A percentile compares a stretch with the other conserved stretches of the same genome.
Conservation (phyloP, 1,284 basidiomycete genomes). For the Austroboletus novae-zelandiae region DNA sequence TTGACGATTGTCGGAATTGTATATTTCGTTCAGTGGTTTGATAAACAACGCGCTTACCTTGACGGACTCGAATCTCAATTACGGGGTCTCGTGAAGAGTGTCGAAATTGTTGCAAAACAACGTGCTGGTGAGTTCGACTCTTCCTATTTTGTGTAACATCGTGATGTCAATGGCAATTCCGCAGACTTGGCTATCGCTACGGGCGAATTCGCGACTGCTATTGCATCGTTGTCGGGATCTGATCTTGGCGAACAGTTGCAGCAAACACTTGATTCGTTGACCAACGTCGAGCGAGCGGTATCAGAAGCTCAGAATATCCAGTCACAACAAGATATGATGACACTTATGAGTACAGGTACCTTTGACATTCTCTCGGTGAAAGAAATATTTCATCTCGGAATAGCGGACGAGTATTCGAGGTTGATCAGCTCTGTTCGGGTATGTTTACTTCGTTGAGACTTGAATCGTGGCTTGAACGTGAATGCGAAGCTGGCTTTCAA, state of each 20-base stretch:
- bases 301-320: conserved; percentile 72
- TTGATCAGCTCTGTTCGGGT: conserved; percentile 89
- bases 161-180: not conserved
- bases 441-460: conserved; percentile 10
- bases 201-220: conserved; percentile 70
- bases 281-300: conserved; percentile 70
- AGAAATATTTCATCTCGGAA: conserved; percentile 12
- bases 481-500: conserved; percentile 72
- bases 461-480: conserved; percentile 1
- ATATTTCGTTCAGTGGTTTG: conserved; percentile 74
- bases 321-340: conserved; percentile 74
- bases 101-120: conserved; percentile 80
- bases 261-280: conserved; percentile 62
- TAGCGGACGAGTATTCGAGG: conserved; percentile 89
- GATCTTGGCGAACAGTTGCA: conserved; percentile 77
- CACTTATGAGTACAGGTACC: conserved; percentile 72
- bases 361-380: conserved; percentile 4
- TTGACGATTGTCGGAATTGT: not conserved
- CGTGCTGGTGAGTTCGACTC: conserved; percentile 54
- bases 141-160: not conserved
- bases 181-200: conserved; percentile 67
- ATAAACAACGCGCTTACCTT: conserved; percentile 81
- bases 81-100: conserved; percentile 80
- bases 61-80: conserved; percentile 90
- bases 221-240: conserved; percentile 66